Conservation (phyloP, 805 yeast genomes). For the Nakazawaea ambrosiae region DNA sequence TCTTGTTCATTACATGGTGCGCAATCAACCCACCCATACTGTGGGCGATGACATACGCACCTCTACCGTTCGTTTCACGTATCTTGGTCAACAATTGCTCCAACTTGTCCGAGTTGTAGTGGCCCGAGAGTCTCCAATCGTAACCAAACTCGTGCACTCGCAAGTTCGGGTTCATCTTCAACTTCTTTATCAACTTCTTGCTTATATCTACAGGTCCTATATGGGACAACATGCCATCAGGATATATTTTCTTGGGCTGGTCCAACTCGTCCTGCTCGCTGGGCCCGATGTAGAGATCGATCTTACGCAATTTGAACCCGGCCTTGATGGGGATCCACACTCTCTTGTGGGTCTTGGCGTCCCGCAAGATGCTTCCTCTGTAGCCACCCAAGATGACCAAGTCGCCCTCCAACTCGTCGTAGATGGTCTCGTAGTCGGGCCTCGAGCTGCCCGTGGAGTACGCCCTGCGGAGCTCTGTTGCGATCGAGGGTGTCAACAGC, state of each 20-base stretch:
- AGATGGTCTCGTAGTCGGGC: conserved; percentile 37
- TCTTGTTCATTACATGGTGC: conserved; percentile 66
- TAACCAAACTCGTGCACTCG: conserved; percentile 75
- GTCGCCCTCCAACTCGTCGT: conserved; percentile 66
- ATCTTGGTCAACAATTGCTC: conserved; percentile 38
- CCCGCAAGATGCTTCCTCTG: conserved; percentile 74
- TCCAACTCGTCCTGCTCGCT: conserved; percentile 57
- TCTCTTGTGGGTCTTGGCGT: conserved; percentile 52
- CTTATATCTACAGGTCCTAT: conserved; percentile 86
- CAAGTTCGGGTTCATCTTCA: conserved; percentile 50
- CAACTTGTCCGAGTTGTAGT: conserved; percentile 46
- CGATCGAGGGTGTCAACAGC: conserved; percentile 46
- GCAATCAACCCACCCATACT: conserved; percentile 93
- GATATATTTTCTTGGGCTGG: conserved; percentile 45
- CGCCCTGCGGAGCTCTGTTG: conserved; percentile 14
- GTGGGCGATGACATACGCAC: conserved; percentile 72
- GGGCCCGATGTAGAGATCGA: conserved; percentile 70
- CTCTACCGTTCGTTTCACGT: conserved; percentile 39
- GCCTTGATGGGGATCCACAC: conserved; percentile 87
- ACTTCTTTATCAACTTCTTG: conserved; percentile 46
- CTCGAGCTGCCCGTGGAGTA: conserved; percentile 18
- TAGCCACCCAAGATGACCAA: conserved; percentile 82
- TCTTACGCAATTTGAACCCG: conserved; percentile 66
- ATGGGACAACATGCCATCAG: conserved; percentile 75
- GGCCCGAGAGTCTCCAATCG: conserved; percentile 83